phyloP scores from a whole-genome alignment of 805 yeast species.

The Metschnikowia peoriensis region DNA sequence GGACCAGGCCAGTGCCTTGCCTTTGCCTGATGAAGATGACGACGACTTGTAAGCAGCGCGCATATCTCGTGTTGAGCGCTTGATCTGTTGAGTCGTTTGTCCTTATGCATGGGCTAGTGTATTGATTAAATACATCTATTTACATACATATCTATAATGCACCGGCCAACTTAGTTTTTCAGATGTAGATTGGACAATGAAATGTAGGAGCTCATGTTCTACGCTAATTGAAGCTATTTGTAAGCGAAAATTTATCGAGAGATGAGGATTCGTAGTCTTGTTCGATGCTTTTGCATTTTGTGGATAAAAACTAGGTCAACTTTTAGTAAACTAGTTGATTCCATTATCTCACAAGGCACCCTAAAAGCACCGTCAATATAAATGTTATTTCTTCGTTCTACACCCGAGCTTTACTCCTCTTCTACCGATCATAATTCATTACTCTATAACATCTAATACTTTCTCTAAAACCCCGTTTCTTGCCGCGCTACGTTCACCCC shows the following conservation, averaged over 20 bases:
- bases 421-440: neutral
- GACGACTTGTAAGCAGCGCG: conserved; percentile 77
- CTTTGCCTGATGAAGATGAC: conserved; percentile 99
- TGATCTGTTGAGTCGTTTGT: neutral
- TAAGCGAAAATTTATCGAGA: too few relatives aligned
- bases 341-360: too few relatives aligned
- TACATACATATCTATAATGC: conserved; percentile 2
- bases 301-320: too few relatives aligned
- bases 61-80: neutral
- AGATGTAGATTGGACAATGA: too few relatives aligned
- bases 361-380: too few relatives aligned
- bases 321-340: too few relatives aligned
- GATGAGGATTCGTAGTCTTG: too few relatives aligned
- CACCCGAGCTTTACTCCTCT: too few relatives aligned
- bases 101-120: conserved; percentile 8
- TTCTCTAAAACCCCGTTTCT: conserved; percentile 11
- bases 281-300: too few relatives aligned
- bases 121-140: neutral
- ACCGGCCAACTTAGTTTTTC: conserved; percentile 3
- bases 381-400: too few relatives aligned
- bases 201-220: too few relatives aligned
- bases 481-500: conserved; percentile 14
- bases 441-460: neutral
- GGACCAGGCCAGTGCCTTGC: conserved; percentile 97
- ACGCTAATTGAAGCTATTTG: too few relatives aligned